Base-by-base conservation (phyloP, 768 basidiomycete genomes). In the Lentinula aciculospora region DNA sequence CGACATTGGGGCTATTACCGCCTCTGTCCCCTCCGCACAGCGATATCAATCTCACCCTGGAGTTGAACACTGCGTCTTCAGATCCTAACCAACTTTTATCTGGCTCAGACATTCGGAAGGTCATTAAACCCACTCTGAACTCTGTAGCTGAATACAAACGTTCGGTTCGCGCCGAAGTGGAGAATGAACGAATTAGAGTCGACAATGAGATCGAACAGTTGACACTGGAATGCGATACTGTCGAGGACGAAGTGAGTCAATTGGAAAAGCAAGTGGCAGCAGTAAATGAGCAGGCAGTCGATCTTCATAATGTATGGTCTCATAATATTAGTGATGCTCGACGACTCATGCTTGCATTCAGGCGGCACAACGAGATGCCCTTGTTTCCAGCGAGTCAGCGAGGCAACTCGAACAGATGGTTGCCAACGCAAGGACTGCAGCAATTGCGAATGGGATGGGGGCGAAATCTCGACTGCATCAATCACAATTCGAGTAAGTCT, bases 151-250 rank as follows among this genome's bases (percentile, higher is more conserved):
- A 94, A 69, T 74, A 78, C 46, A 88, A 86, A 66, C 76, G 92
- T 56, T 77, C 78, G 32, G 84, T 90, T 61, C 80, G 84, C 27
- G 86, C 86, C 8, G 69, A 79, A 23, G 71, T 92, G 53, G 89
- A 92, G 71, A 89, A 83, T 60, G 88, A 91, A 60, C 80, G 83
- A 44, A 88, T 94, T 61, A 83, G 81, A 63, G 80, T 92, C 27
- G 92, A 94, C 60, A 83, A 95, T 62, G 88, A 91, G 60, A 80
- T 92, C 9, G 94, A 96, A 66, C 81, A 88, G 62, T 71, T 92
- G 53, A 81, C 79, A 0, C 72, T 85, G 55, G 85, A 89, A 60
- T 90, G 89, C 65, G 92, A 95, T 69, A 88, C 89, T 56, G 72
- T 88, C 60, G 89, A 89, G 57, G 86, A 92, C 64, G 90, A 94